Evolutionary conservation across 2,329 filamentous ascomycete species (phyloP).

Genomic region (Penicillium janthinellum): DNA sequence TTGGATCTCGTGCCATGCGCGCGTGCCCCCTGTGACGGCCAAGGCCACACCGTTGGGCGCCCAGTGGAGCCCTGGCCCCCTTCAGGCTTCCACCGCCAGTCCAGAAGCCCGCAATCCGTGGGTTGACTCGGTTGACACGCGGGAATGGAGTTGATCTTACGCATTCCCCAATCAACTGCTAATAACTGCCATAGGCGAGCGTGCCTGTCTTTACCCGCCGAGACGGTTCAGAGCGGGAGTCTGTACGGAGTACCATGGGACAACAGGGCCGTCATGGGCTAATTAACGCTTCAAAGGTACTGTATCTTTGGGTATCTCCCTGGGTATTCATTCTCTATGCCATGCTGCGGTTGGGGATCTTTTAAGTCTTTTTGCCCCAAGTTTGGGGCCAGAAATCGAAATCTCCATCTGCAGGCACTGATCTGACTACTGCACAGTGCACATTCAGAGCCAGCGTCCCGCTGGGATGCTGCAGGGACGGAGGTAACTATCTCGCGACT

Average conservation of each 20-base stretch:
- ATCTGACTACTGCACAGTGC: conserved; percentile 1
- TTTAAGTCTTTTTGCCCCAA: not conserved
- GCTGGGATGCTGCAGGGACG: not conserved
- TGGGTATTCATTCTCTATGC: not conserved
- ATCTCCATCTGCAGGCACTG: not conserved
- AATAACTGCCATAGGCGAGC: not conserved
- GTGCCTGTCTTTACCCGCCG: not conserved
- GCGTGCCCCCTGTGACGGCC: conserved; percentile 14
- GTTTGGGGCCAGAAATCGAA: not conserved
- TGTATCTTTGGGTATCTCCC: not conserved
- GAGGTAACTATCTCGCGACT: not conserved
- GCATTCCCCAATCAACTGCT: conserved; percentile 7
- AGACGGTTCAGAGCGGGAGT: not conserved
- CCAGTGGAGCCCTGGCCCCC: conserved; percentile 19
- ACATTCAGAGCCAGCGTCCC: not conserved
- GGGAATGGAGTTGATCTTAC: conserved; percentile 28
- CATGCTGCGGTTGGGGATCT: not conserved
- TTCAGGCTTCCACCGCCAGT: not conserved
- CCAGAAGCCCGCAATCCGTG: conserved; percentile 8
- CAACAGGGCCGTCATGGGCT: not conserved
- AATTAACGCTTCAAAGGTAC: not conserved
- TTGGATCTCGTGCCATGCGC: conserved; percentile 18
- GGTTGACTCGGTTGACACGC: conserved; percentile 26
- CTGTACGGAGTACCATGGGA: not conserved
- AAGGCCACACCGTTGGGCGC: conserved; percentile 24